phyloP scores from a whole-genome alignment of 2,329 filamentous ascomycete genomes.

The Aspergillus nomiae region DNA sequence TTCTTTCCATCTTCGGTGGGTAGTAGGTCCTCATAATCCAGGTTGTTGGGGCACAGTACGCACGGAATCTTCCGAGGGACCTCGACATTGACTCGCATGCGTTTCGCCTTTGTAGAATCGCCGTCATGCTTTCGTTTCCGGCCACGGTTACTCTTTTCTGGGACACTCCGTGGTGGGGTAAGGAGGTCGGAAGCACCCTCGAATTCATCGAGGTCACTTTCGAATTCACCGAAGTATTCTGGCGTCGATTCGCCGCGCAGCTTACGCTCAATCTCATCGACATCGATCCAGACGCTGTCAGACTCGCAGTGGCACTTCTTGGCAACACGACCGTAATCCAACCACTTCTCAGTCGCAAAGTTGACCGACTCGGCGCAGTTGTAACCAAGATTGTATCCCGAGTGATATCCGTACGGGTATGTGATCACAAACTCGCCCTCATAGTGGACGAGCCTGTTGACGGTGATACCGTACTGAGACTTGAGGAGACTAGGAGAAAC shows the following conservation, averaged over 20 bases:
- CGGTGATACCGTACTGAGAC: conserved; percentile 88
- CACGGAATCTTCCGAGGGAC: conserved; percentile 76
- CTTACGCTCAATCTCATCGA: conserved; percentile 93
- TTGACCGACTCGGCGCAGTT: conserved; percentile 99
- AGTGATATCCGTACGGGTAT: conserved; percentile 97
- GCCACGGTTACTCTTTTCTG: conserved; percentile 63
- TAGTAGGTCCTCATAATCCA: conserved; percentile 77
- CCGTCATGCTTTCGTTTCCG: conserved; percentile 70
- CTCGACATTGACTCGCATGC: conserved; percentile 74
- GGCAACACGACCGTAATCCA: conserved; percentile 91
- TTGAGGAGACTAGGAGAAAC: conserved; percentile 88
- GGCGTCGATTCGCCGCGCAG: conserved; percentile 76
- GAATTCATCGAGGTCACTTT: conserved; percentile 66
- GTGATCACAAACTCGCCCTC: conserved; percentile 98
- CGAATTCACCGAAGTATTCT: conserved; percentile 52
- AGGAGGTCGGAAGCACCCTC: conserved; percentile 70
- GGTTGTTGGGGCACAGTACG: conserved; percentile 88
- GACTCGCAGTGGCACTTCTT: conserved; percentile 97
- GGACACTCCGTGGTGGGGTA: conserved; percentile 75
- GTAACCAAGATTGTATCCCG: conserved; percentile 95
- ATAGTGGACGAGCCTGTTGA: conserved; percentile 93
- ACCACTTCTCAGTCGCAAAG: conserved; percentile 92
- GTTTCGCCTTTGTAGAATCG: conserved; percentile 68
- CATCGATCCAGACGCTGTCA: conserved; percentile 98
- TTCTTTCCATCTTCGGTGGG: conserved; percentile 84